These are phyloP conservation scores for Ophiocordyceps camponoti-rufipedis DNA, from an alignment of 2,329 filamentous ascomycete species.

Conservation along the genomic window DNA sequence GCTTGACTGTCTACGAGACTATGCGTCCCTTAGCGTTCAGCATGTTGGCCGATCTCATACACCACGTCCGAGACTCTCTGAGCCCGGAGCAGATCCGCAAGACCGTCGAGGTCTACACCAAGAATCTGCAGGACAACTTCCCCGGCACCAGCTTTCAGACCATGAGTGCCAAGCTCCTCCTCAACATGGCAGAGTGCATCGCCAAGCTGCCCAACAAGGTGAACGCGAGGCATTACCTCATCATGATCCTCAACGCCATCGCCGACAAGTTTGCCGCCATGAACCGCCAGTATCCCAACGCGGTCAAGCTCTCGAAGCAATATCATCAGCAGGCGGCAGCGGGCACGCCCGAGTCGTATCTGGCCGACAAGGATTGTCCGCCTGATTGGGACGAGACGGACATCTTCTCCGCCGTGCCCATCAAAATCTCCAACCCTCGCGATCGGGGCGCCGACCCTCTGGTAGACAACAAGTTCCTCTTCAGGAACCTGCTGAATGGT, in stretches of 20 bases:
- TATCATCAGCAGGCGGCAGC: constrained; percentile 52
- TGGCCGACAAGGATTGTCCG: constrained; percentile 60
- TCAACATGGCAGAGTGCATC: constrained; percentile 98
- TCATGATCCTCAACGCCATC: constrained; percentile 95
- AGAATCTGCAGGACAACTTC: constrained; percentile 86
- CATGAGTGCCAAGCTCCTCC: constrained; percentile 91
- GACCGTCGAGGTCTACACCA: constrained; percentile 93
- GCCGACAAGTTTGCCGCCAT: constrained; percentile 96
- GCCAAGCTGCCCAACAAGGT: constrained; percentile 84
- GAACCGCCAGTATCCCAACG: constrained; percentile 91
- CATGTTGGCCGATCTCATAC: constrained; percentile 95
- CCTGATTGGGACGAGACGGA: constrained; percentile 98
- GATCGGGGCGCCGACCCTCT: constrained; percentile 83
- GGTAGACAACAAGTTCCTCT: constrained; percentile 92
- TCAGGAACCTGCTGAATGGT: constrained; percentile 89
- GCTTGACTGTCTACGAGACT: constrained; percentile 88
- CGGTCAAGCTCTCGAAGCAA: constrained; percentile 74
- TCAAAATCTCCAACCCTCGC: constrained; percentile 82
- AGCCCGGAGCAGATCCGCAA: constrained; percentile 81
- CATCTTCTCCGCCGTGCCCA: constrained; percentile 89
- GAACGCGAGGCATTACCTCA: constrained; percentile 84
- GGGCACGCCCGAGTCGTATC: constrained; percentile 51
- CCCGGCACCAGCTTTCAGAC: constrained; percentile 98
- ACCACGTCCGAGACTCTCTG: constrained; percentile 85
- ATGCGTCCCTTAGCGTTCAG: constrained; percentile 93